Percentiles rank a stretch among this genome's conserved stretches.
These are phyloP conservation scores for Lasiosphaeria hispida DNA, from an alignment of 495 filamentous ascomycete species.

Conservation along the genomic window DNA sequence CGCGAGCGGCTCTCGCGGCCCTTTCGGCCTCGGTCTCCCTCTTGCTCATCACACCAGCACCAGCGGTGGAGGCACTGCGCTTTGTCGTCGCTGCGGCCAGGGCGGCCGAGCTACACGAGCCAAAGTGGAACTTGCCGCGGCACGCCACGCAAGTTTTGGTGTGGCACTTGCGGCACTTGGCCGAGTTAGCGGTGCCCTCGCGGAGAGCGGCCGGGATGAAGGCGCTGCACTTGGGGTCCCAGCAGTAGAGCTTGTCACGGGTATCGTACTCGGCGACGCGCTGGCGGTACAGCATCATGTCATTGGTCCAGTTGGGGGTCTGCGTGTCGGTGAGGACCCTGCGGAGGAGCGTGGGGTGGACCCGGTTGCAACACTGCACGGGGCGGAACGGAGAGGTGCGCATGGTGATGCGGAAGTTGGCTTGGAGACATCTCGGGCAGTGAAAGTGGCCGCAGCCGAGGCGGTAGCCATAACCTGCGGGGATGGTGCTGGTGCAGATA, in stretches of 20 bases:
- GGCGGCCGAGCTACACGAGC: not conserved
- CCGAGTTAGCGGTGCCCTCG: not conserved
- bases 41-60: too few relatives aligned
- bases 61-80: too few relatives aligned
- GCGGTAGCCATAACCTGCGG: not conserved
- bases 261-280: conserved; percentile 15
- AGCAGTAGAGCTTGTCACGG: conserved; percentile 21
- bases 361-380: conserved; percentile 19
- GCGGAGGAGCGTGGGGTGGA: not conserved
- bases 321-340: not conserved
- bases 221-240: conserved; percentile 12
- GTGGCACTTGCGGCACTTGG: conserved; percentile 15
- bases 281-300: conserved; percentile 14
- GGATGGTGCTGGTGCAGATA: conserved; percentile 13
- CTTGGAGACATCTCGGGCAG: conserved; percentile 11
- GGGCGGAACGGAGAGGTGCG: conserved; percentile 17
- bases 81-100: not conserved
- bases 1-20: too few relatives aligned
- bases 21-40: too few relatives aligned
- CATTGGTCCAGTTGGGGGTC: not conserved
- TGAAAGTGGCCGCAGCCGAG: conserved; percentile 16
- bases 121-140: conserved; percentile 7
- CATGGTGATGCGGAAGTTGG: conserved; percentile 3
- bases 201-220: conserved; percentile 21
- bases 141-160: conserved; percentile 15